A percentile compares a stretch with the other conserved stretches of the same genome.
These are phyloP conservation scores for Aspergillus pseudotamarii DNA, from an alignment of 2,329 filamentous ascomycete species.

Conservation along the genomic window DNA sequence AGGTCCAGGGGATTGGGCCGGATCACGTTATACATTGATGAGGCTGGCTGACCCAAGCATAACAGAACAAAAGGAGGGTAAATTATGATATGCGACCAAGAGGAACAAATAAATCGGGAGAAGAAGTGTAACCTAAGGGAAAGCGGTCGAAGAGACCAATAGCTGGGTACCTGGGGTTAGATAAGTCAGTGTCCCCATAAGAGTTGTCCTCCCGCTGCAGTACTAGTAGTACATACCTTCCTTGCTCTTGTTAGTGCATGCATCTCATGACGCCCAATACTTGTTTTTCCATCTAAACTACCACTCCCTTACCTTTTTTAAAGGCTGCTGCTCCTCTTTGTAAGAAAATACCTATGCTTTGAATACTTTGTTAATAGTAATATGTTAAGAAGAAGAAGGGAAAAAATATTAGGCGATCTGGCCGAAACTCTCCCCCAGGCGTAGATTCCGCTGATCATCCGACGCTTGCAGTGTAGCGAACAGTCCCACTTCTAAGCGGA, in stretches of 20 bases:
- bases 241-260: background rate
- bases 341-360: background rate
- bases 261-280: background rate
- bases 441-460: slow-evolving; percentile 28
- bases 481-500: slow-evolving; percentile 13
- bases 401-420: slow-evolving; percentile 13
- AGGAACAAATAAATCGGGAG: background rate
- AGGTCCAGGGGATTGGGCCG: slow-evolving; percentile 7
- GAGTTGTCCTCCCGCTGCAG: background rate
- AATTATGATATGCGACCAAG: background rate
- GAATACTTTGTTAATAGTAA: background rate
- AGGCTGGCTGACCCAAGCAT: background rate
- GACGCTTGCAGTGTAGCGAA: slow-evolving; percentile 22
- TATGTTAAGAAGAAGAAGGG: slow-evolving; percentile 3
- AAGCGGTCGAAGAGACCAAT: no score
- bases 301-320: background rate
- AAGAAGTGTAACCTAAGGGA: background rate
- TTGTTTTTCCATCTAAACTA: background rate
- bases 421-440: slow-evolving; percentile 20
- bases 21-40: slow-evolving; percentile 5
- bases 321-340: background rate
- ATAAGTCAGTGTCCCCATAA: background rate
- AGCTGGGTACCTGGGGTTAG: background rate
- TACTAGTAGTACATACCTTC: background rate
- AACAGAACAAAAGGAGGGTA: background rate